Percentiles rank a stretch among this genome's conserved stretches.
phyloP scores from a whole-genome alignment of 768 basidiomycete genomes.

The Leucosporidium scottii region DNA sequence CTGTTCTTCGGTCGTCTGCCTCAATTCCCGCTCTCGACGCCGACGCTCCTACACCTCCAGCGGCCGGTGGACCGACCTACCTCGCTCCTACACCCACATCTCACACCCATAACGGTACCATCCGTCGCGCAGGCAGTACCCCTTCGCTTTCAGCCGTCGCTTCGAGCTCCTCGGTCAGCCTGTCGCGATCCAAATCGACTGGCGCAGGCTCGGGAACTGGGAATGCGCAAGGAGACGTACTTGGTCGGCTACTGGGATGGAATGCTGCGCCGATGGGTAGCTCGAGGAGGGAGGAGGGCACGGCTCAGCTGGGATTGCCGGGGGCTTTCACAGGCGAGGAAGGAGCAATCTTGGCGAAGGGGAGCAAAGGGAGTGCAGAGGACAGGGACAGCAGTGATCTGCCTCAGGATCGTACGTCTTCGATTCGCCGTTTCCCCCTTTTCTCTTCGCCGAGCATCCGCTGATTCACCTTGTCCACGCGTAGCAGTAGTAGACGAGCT shows the following conservation, averaged over 20 bases:
- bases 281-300: not conserved
- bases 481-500: constrained; percentile 24
- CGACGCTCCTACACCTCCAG: too few relatives aligned
- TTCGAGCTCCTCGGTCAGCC: not conserved
- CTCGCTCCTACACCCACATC: not conserved
- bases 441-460: not conserved
- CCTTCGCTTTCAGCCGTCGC: constrained; percentile 2
- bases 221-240: constrained; percentile 24
- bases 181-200: not conserved
- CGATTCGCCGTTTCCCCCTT: not conserved
- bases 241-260: constrained; percentile 29
- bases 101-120: not conserved
- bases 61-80: not conserved
- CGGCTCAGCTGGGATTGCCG: not conserved
- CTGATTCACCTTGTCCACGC: not conserved
- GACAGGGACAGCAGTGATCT: constrained; percentile 6
- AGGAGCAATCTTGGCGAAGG: too few relatives aligned
- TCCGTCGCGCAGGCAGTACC: not conserved
- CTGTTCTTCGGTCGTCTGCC: constrained; percentile 12
- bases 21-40: constrained; percentile 25
- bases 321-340: not conserved
- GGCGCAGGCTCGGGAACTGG: not conserved
- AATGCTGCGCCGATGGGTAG: not conserved
- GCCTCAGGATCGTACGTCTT: constrained; percentile 20
- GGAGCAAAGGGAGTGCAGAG: not conserved